Evolutionary conservation across 306 rosid species (phyloP).

Genomic region (Glycyrrhiza uralensis): DNA sequence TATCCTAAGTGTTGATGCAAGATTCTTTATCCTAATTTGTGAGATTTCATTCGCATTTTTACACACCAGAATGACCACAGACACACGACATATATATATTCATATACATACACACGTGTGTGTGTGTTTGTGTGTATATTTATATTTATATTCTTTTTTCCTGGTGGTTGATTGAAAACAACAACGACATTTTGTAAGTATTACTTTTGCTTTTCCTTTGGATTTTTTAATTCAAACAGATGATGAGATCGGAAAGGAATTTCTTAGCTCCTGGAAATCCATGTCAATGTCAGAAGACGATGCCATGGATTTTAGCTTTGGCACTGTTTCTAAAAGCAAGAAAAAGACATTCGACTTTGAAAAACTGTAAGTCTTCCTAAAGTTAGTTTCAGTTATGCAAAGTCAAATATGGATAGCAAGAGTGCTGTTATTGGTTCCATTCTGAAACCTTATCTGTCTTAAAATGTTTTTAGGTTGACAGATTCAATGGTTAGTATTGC

Average conservation of each 20-base stretch:
- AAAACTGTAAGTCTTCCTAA: constrained; percentile 56
- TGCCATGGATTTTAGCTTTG: constrained; percentile 67
- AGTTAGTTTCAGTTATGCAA: constrained; percentile 6
- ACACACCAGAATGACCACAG: background rate
- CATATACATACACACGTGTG: too few species aligned
- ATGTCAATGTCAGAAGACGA: constrained; percentile 74
- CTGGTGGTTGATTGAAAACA: background rate
- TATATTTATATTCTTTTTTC: background rate
- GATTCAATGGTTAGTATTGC: constrained; percentile 1
- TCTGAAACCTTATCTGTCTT: constrained; percentile 14
- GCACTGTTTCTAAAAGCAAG: constrained; percentile 52
- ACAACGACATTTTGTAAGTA: background rate
- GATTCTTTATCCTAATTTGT: constrained; percentile 16
- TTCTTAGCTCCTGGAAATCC: constrained; percentile 89
- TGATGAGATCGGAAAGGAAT: constrained; percentile 66
- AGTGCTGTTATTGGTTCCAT: background rate
- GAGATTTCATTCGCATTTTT: constrained; percentile 18
- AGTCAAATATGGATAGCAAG: constrained; percentile 15
- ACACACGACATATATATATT: too few species aligned
- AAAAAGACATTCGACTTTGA: constrained; percentile 71
- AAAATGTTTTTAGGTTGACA: background rate
- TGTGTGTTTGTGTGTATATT: background rate
- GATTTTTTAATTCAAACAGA: constrained; percentile 45
- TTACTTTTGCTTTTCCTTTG: background rate
- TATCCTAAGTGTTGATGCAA: background rate